A percentile compares a stretch with the other conserved stretches of the same genome.
phyloP scores from a whole-genome alignment of 148 eudicot species.

The Beta vulgaris region DNA sequence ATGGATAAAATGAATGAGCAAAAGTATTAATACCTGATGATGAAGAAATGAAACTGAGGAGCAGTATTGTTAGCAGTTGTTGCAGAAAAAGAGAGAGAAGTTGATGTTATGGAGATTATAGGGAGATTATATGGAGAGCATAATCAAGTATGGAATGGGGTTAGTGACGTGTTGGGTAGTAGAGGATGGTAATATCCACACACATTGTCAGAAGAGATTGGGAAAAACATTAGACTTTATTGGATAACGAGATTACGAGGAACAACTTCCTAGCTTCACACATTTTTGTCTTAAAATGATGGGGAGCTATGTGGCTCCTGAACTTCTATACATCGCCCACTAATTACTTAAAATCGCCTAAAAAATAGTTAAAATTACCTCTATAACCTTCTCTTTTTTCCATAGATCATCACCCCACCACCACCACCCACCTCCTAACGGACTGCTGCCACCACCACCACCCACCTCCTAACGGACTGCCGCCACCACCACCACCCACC shows the following conservation, averaged over 20 bases:
- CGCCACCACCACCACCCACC: no score
- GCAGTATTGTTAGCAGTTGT: not conserved
- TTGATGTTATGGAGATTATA: no score
- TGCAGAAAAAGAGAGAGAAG: not conserved
- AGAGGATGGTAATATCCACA: conserved; percentile 16
- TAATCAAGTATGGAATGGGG: not conserved
- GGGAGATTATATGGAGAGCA: no score
- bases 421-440: no score
- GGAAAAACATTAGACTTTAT: not conserved
- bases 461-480: no score
- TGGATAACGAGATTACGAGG: conserved; percentile 14
- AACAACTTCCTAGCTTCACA: not conserved
- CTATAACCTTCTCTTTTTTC: no score
- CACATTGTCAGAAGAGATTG: conserved; percentile 7
- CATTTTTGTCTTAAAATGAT: not conserved
- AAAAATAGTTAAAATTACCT: no score
- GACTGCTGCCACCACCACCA: no score
- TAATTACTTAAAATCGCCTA: no score
- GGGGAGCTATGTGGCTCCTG: not conserved
- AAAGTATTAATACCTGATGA: conserved; percentile 6
- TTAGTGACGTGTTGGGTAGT: conserved; percentile 1
- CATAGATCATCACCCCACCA: no score
- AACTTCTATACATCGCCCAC: no score
- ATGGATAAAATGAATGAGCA: not conserved
- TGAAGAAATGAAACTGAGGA: not conserved